phyloP scores from a whole-genome alignment of 2,329 filamentous ascomycete species.

The Hirsutella minnesotensis region DNA sequence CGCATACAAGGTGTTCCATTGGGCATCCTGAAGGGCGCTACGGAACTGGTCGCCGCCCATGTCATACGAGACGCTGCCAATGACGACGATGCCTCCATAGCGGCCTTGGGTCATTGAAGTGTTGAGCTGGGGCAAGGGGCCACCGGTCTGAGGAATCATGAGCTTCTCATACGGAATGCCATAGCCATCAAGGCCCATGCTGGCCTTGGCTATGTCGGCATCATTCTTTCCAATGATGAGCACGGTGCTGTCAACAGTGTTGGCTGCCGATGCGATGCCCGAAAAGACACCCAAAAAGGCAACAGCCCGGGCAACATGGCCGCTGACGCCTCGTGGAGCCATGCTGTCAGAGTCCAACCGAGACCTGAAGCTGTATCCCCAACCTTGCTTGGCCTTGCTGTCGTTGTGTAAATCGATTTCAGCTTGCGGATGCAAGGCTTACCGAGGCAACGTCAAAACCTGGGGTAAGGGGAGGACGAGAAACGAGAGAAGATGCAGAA shows the following conservation, averaged over 20 bases:
- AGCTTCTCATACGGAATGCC: constrained; percentile 46
- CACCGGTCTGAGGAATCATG: constrained; percentile 39
- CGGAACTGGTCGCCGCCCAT: constrained; percentile 30
- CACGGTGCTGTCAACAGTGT: constrained; percentile 31
- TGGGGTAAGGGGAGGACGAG: too few species aligned
- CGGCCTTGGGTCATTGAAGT: constrained; percentile 35
- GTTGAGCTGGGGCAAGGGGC: constrained; percentile 39
- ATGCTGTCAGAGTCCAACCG: background rate
- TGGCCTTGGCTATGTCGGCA: constrained; percentile 32
- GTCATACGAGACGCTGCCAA: constrained; percentile 42
- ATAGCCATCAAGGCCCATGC: constrained; percentile 45
- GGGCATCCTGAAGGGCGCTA: constrained; percentile 41
- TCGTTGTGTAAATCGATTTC: too few species aligned
- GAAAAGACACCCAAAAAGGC: background rate
- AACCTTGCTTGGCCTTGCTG: too few species aligned
- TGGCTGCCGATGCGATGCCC: constrained; percentile 2
- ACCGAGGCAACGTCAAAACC: too few species aligned
- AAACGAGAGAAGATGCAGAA: too few species aligned
- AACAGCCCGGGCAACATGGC: background rate
- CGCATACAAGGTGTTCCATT: constrained; percentile 42
- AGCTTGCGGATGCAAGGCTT: too few species aligned
- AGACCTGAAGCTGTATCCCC: too few species aligned
- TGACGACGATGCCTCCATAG: constrained; percentile 46
- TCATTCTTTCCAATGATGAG: constrained; percentile 43
- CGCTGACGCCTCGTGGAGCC: background rate